Base-by-base conservation (phyloP, 176 grass and related monocot species). In the Saccharum officinarum region DNA sequence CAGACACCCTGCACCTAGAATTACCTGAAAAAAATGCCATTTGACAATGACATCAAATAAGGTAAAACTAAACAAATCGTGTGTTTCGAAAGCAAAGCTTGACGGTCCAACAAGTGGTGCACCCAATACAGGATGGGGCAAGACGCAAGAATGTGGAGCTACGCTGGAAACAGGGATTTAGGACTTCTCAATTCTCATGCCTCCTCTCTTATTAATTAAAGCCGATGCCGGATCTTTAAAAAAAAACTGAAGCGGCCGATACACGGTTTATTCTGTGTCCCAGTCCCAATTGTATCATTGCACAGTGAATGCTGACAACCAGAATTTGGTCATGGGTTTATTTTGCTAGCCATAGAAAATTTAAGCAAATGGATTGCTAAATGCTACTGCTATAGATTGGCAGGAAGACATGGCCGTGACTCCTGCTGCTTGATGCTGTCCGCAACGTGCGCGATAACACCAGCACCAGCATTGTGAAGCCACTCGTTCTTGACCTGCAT, bases 401-500 rank as follows among this genome's bases (percentile, higher is more conserved):
- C 23, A 22, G 59, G 73, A 71, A 91, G 67, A 73, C 38, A 71
- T 77, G 88, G 54, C 6, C 45, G 76, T 76, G 78, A 91, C 62
- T 93, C 86, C 15, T 95, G 90, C 68, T 93, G 90, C 70, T 86
- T 95, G 80, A 97, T 46, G 62, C 55, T 91, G 66, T 95, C 88
- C 0, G 82, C 87, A 5, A 95, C 87, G 44, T 97, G 95, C 57
- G 90, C 80, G 73, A 95, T 92, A 68, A 97, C 86, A 1, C 90
- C 88, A 5, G 95, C 92, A 34, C 95, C 95, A 8, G 90, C 95
- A 20, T 88, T 90, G 70, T 94, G 87, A 49, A 94, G 61, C 95
- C 92, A 97, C 65, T 93, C 86, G 38, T 70, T 86, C 84, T 95
- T 94, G 5, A 97, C 95, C 92, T 97, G 86, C 88, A 84, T 61